phyloP scores from a whole-genome alignment of 352 stramenopile species.

The Globisporangium carolinianum region DNA sequence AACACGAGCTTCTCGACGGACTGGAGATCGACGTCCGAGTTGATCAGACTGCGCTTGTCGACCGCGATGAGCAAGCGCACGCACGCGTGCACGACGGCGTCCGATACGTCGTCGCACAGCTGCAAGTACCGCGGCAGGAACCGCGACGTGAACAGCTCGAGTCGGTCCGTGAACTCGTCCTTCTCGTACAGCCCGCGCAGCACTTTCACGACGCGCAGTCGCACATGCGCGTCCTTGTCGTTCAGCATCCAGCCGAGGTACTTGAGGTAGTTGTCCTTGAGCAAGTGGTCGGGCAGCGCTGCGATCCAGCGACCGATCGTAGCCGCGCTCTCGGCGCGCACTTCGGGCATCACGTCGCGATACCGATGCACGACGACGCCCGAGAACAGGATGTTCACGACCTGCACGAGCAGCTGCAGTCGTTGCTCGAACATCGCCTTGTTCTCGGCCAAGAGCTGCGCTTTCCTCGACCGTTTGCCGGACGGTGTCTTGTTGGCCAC shows the following conservation, averaged over 20 bases:
- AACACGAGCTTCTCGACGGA: conserved; percentile 81
- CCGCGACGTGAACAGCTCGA: conserved; percentile 74
- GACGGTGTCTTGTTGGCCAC: conserved; percentile 12
- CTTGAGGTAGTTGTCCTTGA: conserved; percentile 94
- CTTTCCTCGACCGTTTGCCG: conserved; percentile 32
- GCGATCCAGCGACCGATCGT: conserved; percentile 82
- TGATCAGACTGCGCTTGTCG: conserved; percentile 79
- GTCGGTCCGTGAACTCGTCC: conserved; percentile 46
- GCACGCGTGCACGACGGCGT: conserved; percentile 55
- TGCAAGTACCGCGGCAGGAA: conserved; percentile 77
- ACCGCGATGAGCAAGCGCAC: conserved; percentile 75
- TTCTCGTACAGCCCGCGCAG: conserved; percentile 82
- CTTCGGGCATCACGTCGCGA: conserved; percentile 91
- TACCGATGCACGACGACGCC: conserved; percentile 78
- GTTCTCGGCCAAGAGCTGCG: conserved; percentile 56
- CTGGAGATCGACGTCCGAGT: conserved; percentile 65
- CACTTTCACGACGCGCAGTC: conserved; percentile 74
- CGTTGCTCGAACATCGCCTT: conserved; percentile 62
- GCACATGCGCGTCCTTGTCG: conserved; percentile 85
- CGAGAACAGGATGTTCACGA: conserved; percentile 67
- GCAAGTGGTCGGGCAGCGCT: conserved; percentile 84
- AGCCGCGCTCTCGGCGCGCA: conserved; percentile 79
- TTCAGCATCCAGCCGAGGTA: conserved; percentile 95
- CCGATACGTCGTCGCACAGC: conserved; percentile 75
- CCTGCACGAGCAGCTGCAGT: conserved; percentile 42